phyloP scores from a whole-genome alignment of 306 rosid genomes.

The Vigna mungo region DNA sequence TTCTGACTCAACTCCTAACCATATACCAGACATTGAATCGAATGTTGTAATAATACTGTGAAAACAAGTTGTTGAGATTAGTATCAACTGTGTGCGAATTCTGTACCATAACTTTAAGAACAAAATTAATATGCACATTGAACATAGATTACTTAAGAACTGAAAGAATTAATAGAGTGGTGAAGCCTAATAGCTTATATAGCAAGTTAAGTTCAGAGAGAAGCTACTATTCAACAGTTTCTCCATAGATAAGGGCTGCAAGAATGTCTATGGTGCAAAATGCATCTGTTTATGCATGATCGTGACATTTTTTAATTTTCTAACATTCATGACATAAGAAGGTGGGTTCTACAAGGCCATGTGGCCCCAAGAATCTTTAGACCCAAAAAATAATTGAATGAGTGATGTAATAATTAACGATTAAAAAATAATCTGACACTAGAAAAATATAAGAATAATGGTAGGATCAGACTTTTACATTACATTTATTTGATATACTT shows the following conservation, averaged over 20 bases:
- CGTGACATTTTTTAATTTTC: background rate
- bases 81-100: too few relatives aligned
- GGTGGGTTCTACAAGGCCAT: background rate
- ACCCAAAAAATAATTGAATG: background rate
- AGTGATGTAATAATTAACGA: background rate
- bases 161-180: background rate
- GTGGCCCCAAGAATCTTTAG: conserved; percentile 18
- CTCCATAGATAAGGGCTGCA: background rate
- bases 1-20: too few relatives aligned
- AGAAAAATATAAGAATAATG: too few relatives aligned
- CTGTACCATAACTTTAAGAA: too few relatives aligned
- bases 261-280: background rate
- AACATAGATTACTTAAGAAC: background rate
- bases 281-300: conserved; percentile 12
- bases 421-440: background rate
- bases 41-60: too few relatives aligned
- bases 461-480: too few relatives aligned
- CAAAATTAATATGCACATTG: too few relatives aligned
- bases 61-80: too few relatives aligned
- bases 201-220: background rate
- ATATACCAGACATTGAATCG: too few relatives aligned
- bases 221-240: background rate
- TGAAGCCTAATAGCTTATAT: background rate
- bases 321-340: background rate
- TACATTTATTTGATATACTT: too few relatives aligned